Base-by-base conservation (phyloP, 2,329 filamentous ascomycete species). In the Epichloe baconii region DNA sequence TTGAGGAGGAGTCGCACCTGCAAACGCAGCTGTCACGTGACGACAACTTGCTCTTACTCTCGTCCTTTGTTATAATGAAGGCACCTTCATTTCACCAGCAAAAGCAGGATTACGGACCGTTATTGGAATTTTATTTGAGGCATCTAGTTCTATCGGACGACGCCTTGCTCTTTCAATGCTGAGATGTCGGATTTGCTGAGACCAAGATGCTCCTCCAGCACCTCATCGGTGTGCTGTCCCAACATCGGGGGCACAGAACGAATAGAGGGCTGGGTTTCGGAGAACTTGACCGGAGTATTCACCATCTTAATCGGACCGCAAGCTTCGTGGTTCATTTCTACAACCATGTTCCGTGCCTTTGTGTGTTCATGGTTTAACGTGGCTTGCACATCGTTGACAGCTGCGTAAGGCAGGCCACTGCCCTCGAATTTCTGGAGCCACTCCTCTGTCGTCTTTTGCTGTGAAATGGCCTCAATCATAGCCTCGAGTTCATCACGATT, bases 201-300 rank as follows among this genome's bases (percentile, higher is more conserved):
- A 0, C 82, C 80, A 17, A 93, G 67, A 21, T 88, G 63, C 23
- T 78, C 75, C 19, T 66, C 64, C 52, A 95, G 66, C 5, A 95
- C 76, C 65, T 93, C 86, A 57, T 88, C 75, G 0, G 89, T 95
- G 66, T 95, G 88, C 68, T 95, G 81, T 0, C 90, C 93, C 36
- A 98, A 70, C 7, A 84, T 86, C 1, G 93, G 93, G 17, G 93
- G 93, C 26, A 86, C 79, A 3, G 75, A 84, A 36, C 91, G 76
- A 40, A 95, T 81, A 3, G 80, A 78, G 0, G 90, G 88, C 58
- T 78, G 82, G 26, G 85, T 86, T 58, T 90, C 82, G 5, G 89
- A 95, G 66, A 89, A 95, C 66, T 98, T 98, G 53, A 98, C 83
- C 0, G 93, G 93, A 0, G 89, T 94, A 62, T 95, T 96, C 50